Evolutionary conservation across 177 flowering plant genomes (phyloP), one percentile per base, ranked within the genome.

Genomic region (Vitis hybrid): DNA sequence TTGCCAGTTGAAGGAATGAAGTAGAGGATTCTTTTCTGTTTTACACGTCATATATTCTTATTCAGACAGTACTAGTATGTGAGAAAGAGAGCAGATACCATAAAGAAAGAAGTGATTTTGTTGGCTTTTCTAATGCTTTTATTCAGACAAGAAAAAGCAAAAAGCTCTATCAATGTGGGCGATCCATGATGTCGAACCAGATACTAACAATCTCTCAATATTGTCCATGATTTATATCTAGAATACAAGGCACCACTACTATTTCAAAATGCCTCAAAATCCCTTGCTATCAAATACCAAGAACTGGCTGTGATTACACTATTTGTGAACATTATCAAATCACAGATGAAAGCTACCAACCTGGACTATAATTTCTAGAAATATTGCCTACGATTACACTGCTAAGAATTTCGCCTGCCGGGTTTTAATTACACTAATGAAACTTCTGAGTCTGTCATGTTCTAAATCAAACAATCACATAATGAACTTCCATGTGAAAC

Each of bases 161-260:
- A 68, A 31, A 65, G 51, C 10, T 64, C 57, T 51, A 65, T 5
- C 26, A 5, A 49, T 51, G 55, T 64, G 60, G 77, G 65, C 63
- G 53, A 48, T 13, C 21, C 26, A 33, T 66, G 74, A 69, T 39
- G 60, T 74, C 33, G 78, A 70, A 70, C 73, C 70, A 65, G 75
- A 74, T 73, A 61, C 74, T 58, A 29, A 57, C 39, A 66, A 71
- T 68, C 68, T 22, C 62, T 59, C 49, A 8, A 45, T 19, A 2
- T 45, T 33, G 26, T 59, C 57, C 21, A 15, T 61, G 5, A 70
- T 33, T 5, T 33, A 33, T 11, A 49, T 72, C 64, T 26, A 62
- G 61, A 52, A 62, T 53, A 52, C 14, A 21, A 19, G 18, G 64
- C 22, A 3, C 14, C 29, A 18, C 66, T 52, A 10, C 12, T 39